Evolutionary conservation across 768 basidiomycete genomes (phyloP).

Genomic region (button mushroom (Agaricus bisporus)): DNA sequence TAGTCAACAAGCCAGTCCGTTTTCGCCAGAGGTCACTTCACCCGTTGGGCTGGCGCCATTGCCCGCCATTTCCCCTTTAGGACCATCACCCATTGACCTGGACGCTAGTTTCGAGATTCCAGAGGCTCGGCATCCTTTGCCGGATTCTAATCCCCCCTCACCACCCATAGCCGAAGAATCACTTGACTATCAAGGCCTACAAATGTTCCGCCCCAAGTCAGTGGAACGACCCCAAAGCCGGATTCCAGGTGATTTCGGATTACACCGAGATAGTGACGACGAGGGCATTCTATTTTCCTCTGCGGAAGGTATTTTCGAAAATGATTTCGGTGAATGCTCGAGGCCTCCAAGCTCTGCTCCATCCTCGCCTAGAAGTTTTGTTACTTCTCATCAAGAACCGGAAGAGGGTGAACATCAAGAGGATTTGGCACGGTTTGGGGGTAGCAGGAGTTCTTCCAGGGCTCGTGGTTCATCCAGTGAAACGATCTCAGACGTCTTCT

Average conservation of each 20-base stretch:
- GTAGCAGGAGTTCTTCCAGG: background rate
- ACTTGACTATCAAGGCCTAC: background rate
- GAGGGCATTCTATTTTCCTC: constrained; percentile 9
- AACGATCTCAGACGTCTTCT: background rate
- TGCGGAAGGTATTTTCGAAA: constrained; percentile 11
- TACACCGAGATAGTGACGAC: background rate
- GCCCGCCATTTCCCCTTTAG: constrained; percentile 27
- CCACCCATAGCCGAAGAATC: background rate
- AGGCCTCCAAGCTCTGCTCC: constrained; percentile 11
- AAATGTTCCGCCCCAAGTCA: background rate
- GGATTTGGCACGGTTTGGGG: background rate
- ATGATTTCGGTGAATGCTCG: constrained; percentile 1
- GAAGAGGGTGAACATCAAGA: background rate
- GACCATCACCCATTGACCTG: constrained; percentile 25
- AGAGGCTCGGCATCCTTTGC: constrained; percentile 23
- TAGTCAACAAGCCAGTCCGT: constrained; percentile 17
- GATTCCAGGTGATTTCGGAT: background rate
- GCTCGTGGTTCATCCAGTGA: background rate
- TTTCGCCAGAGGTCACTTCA: constrained; percentile 28
- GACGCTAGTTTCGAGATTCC: constrained; percentile 20
- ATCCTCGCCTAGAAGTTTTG: constrained; percentile 19
- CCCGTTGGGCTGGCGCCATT: constrained; percentile 28
- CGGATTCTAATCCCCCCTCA: constrained; percentile 20
- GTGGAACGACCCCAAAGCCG: background rate
- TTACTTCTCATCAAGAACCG: constrained; percentile 23